A percentile compares a stretch with the other conserved stretches of the same genome.
Evolutionary conservation across 176 grass and related monocot species (phyloP).

Genomic region (Musa itinerans): DNA sequence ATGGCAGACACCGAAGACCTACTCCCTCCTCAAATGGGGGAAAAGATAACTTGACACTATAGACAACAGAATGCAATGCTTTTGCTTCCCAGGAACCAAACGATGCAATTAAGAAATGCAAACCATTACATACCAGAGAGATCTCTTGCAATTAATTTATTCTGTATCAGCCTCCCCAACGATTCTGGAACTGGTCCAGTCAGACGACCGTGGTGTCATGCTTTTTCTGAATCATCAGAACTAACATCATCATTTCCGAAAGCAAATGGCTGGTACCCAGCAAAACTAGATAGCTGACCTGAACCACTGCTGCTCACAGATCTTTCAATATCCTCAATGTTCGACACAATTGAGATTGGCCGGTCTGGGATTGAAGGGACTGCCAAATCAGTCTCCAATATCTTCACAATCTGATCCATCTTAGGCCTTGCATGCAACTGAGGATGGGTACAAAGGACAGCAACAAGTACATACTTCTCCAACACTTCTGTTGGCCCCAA

Average conservation of each 20-base stretch:
- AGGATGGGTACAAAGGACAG: conserved; percentile 73
- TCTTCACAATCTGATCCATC: conserved; percentile 90
- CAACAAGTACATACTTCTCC: conserved; percentile 78
- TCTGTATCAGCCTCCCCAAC: not conserved
- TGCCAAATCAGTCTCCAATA: conserved; percentile 59
- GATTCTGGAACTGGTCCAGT: not conserved
- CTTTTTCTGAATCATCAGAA: conserved; percentile 39
- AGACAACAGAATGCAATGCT: not conserved
- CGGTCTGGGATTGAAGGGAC: conserved; percentile 53
- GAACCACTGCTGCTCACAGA: conserved; percentile 54
- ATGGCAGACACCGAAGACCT: not conserved
- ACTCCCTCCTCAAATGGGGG: not conserved
- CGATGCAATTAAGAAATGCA: not conserved
- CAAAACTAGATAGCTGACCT: conserved; percentile 59
- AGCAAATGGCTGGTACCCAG: conserved; percentile 57
- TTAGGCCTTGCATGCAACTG: conserved; percentile 77
- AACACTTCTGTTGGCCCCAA: conserved; percentile 45
- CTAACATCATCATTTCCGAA: conserved; percentile 27
- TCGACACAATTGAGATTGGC: conserved; percentile 45
- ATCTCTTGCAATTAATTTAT: not conserved
- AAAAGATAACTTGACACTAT: not conserved
- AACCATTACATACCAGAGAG: conserved; percentile 1
- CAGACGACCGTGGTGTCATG: not conserved
- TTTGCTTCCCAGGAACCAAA: not conserved
- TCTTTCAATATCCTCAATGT: conserved; percentile 68